phyloP scores from a whole-genome alignment of 768 basidiomycete genomes.

The Leccinum arenicola region DNA sequence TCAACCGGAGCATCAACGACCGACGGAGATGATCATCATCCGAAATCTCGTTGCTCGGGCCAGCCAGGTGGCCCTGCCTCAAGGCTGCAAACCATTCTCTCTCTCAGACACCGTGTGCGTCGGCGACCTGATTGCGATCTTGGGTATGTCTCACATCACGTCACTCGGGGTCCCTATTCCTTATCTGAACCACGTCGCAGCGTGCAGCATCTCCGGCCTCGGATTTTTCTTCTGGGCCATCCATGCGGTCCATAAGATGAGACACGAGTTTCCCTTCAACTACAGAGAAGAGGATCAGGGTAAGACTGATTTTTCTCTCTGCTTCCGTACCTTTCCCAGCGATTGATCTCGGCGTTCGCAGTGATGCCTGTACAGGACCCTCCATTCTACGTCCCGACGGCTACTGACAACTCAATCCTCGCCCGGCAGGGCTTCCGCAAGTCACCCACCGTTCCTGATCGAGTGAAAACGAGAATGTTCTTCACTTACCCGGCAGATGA shows the following conservation, averaged over 20 bases:
- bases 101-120: conserved; percentile 16
- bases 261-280: conserved; percentile 10
- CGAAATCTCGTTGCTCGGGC: background rate
- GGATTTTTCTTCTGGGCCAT: conserved; percentile 22
- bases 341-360: background rate
- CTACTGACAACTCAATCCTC: background rate
- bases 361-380: conserved; percentile 2
- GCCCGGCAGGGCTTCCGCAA: conserved; percentile 5
- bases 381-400: conserved; percentile 1
- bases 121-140: conserved; percentile 22
- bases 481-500: conserved; percentile 2
- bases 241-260: conserved; percentile 22
- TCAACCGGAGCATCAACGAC: background rate
- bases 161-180: background rate
- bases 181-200: conserved; percentile 2
- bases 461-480: conserved; percentile 9
- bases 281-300: background rate
- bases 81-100: conserved; percentile 11
- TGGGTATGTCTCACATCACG: conserved; percentile 14
- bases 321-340: background rate
- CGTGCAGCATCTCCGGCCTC: conserved; percentile 17
- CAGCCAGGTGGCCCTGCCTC: background rate
- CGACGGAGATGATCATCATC: conserved; percentile 7
- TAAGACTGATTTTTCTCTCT: background rate
- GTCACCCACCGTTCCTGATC: conserved; percentile 6